Percentiles rank a stretch among this genome's conserved stretches.
Conservation (phyloP, 352 stramenopile genomes). For the Phytophthora vignae region DNA sequence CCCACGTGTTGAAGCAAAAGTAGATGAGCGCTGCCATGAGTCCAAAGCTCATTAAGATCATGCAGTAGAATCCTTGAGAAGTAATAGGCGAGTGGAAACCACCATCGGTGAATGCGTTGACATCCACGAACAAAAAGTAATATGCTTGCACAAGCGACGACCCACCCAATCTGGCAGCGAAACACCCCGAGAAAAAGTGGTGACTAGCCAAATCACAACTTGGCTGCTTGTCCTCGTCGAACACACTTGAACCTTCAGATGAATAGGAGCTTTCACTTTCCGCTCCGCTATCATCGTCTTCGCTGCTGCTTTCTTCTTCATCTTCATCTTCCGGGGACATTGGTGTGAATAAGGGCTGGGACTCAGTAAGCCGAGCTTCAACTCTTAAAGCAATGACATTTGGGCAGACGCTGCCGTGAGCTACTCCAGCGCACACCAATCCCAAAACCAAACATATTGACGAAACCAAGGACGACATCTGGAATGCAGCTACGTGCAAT, state of each 20-base stretch:
- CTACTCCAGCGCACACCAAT: conserved; percentile 48
- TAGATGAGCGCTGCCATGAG: conserved; percentile 49
- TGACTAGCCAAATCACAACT: conserved; percentile 23
- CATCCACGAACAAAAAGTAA: conserved; percentile 62
- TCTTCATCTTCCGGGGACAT: conserved; percentile 23
- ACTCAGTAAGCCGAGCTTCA: conserved; percentile 33
- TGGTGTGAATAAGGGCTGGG: conserved; percentile 8
- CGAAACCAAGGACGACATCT: conserved; percentile 34
- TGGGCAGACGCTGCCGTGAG: conserved; percentile 57
- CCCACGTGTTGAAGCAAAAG: conserved; percentile 59
- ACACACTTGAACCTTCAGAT: conserved; percentile 21
- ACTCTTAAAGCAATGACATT: conserved; percentile 63
- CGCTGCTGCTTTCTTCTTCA: conserved; percentile 25
- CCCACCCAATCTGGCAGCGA: conserved; percentile 49
- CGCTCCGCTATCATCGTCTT: conserved; percentile 28
- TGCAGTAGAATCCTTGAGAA: conserved; percentile 38
- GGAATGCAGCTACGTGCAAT: conserved; percentile 51
- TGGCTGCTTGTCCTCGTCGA: conserved; percentile 16
- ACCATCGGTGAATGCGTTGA: conserved; percentile 24
- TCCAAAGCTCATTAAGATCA: conserved; percentile 49
- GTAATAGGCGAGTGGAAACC: background rate
- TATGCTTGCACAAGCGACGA: conserved; percentile 60
- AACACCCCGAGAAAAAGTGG: conserved; percentile 50
- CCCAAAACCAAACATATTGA: conserved; percentile 45
- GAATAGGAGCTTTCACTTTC: conserved; percentile 37